Base-by-base conservation (phyloP, 352 stramenopile species). In the Globisporangium irregulare region DNA sequence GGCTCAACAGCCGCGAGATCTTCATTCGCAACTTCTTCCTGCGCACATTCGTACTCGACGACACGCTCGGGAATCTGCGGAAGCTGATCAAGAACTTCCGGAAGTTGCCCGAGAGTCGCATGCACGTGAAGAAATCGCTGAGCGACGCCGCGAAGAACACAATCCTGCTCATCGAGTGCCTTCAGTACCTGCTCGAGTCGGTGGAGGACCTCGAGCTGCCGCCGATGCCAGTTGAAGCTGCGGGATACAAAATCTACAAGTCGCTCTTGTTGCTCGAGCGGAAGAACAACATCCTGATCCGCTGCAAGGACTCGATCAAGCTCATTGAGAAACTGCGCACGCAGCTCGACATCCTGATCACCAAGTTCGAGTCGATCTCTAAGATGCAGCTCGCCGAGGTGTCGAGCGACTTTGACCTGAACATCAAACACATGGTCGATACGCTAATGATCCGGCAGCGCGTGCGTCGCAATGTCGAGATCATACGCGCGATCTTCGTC, bases 1-100 rank as follows among this genome's bases (percentile, higher is more conserved):
- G 97, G 46, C 98, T 99, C 64, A 97, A 97, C 46, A 98, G 92
- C 55, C 96, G 97, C 38, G 97, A 99, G 69, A 90, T 99, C n/a
- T 99, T 99, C 72, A 86, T 99, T 46, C 94, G 98, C 73, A 99
- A 98, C 74, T 99, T 98, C 73, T 99, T 98, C 62, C 92, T 97
- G 60, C 85, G 96, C 27, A 92, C 98, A 29, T 98, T 97, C 73
- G 97, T 99, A 29, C 80, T 99, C 18, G 96, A 93, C 58, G 97
- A 98, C 76, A 97, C 97, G 62, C 91, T 99, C 54, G 85, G 89
- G 34, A 86, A 83, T 1, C 77, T 98, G 12, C 85, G 94, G 48
- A 79, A 82, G 68, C 83, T 97, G 22, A 95, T 99, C 32, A 84
- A 92, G 22, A 78, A 81, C n/a, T 96, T 92, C 53, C 77, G 85